These are phyloP conservation scores for Arthrobotrys pseudoclavata DNA, from an alignment of 2,329 filamentous ascomycete species.

Conservation along the genomic window DNA sequence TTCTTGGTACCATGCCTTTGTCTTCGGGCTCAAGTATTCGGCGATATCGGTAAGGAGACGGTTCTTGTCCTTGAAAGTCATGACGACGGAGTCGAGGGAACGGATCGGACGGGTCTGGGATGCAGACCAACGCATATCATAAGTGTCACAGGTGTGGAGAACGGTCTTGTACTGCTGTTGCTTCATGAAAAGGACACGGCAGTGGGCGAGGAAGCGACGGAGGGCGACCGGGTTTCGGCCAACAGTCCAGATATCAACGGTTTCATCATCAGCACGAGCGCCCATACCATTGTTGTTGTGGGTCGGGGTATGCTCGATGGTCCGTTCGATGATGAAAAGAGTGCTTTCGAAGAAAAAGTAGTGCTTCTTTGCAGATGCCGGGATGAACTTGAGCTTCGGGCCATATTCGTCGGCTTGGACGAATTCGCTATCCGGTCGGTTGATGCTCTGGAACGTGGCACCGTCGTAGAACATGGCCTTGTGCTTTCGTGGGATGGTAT, in stretches of 20 bases:
- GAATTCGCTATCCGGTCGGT: conserved; percentile 66
- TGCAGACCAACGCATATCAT: conserved; percentile 72
- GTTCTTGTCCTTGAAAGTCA: conserved; percentile 74
- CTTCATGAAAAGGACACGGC: conserved; percentile 71
- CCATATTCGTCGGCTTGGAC: conserved; percentile 67
- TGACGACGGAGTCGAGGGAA: conserved; percentile 76
- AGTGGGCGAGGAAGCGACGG: conserved; percentile 75
- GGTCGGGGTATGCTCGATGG: conserved; percentile 62
- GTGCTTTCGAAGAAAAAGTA: conserved; percentile 77
- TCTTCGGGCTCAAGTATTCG: conserved; percentile 75
- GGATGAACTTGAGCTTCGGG: conserved; percentile 73
- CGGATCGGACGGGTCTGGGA: conserved; percentile 74
- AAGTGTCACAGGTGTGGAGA: conserved; percentile 73
- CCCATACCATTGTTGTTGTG: conserved; percentile 68
- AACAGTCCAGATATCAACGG: conserved; percentile 73
- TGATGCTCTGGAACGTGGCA: conserved; percentile 67
- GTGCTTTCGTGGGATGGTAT: conserved; percentile 61
- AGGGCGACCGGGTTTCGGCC: conserved; percentile 74
- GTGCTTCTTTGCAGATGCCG: conserved; percentile 74
- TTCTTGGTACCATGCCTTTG: conserved; percentile 83
- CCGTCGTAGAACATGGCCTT: conserved; percentile 63
- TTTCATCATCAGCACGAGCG: conserved; percentile 67
- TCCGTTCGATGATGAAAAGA: conserved; percentile 73
- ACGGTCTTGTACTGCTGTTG: conserved; percentile 75
- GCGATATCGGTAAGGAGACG: conserved; percentile 74